Evolutionary conservation across 495 filamentous ascomycete genomes (phyloP).

Genomic region (Geopyxis carbonaria): DNA sequence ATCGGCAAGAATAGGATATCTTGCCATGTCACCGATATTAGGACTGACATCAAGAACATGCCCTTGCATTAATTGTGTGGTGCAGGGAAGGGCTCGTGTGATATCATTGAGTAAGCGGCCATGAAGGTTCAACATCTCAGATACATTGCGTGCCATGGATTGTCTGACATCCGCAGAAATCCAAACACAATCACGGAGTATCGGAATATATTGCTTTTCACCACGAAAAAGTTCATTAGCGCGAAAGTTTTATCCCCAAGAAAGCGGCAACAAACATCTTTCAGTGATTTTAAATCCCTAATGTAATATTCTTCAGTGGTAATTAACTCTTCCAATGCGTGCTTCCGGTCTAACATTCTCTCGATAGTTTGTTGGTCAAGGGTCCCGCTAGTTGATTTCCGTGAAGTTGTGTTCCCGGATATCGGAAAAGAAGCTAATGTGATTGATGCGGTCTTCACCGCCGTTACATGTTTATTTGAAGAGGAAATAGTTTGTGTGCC

Average conservation of each 20-base stretch:
- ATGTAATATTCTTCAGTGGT: constrained; percentile 79
- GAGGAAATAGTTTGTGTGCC: constrained; percentile 47
- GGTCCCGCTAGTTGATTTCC: constrained; percentile 40
- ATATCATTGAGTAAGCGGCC: constrained; percentile 52
- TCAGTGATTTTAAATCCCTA: constrained; percentile 64
- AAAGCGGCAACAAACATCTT: constrained; percentile 43
- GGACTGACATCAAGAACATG: constrained; percentile 43
- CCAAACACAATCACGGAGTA: constrained; percentile 27
- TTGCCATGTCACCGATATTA: constrained; percentile 30
- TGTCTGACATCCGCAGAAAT: constrained; percentile 36
- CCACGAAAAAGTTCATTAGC: background rate
- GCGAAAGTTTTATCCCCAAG: background rate
- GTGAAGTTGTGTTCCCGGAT: constrained; percentile 34
- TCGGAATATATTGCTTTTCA: constrained; percentile 33
- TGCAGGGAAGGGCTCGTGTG: constrained; percentile 38
- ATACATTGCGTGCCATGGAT: constrained; percentile 48
- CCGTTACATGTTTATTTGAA: constrained; percentile 56
- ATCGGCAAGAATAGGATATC: constrained; percentile 43
- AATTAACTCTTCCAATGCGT: constrained; percentile 68
- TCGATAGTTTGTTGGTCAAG: constrained; percentile 54
- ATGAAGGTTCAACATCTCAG: constrained; percentile 53
- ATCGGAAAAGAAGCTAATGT: constrained; percentile 55
- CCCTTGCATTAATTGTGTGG: constrained; percentile 29
- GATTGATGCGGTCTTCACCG: constrained; percentile 57
- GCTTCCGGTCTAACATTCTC: constrained; percentile 54